These are phyloP conservation scores for Blepharisma stoltei DNA, from an alignment of 73 alveolate genomes.

Conservation along the genomic window DNA sequence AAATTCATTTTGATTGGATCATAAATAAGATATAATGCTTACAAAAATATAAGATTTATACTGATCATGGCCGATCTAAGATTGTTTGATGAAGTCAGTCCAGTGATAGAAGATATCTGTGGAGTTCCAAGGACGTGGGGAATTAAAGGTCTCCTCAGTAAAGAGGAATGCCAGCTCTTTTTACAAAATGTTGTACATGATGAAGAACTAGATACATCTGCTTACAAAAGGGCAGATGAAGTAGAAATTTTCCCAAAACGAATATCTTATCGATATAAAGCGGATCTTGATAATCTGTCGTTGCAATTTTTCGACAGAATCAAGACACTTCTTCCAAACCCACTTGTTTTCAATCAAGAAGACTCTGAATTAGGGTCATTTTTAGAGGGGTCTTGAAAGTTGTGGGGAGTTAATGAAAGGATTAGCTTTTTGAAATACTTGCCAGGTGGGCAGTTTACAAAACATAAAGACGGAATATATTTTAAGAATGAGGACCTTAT, in stretches of 20 bases:
- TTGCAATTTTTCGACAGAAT: slow-evolving; percentile 1
- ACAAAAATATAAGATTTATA: neutral
- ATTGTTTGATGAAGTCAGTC: neutral
- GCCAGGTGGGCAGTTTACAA: slow-evolving; percentile 9
- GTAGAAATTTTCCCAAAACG: neutral
- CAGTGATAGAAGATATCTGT: neutral
- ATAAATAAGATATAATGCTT: no score
- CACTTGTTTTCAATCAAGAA: neutral
- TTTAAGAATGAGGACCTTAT: neutral
- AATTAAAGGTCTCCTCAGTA: neutral
- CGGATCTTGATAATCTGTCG: neutral
- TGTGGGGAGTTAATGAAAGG: slow-evolving; percentile 5
- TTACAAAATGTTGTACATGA: neutral
- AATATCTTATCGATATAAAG: neutral
- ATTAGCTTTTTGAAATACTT: neutral
- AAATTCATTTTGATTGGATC: no score
- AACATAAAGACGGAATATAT: slow-evolving; percentile 20
- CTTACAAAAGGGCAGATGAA: neutral
- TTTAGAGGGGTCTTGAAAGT: neutral
- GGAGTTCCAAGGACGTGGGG: neutral
- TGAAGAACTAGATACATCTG: slow-evolving; percentile 9
- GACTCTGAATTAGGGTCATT: slow-evolving; percentile 16
- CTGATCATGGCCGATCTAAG: neutral
- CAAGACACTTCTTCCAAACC: neutral
- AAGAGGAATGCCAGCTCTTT: neutral